Percentiles rank a stretch among this genome's conserved stretches.
Conservation (phyloP, 805 yeast species). For the Lachancea waltii region DNA sequence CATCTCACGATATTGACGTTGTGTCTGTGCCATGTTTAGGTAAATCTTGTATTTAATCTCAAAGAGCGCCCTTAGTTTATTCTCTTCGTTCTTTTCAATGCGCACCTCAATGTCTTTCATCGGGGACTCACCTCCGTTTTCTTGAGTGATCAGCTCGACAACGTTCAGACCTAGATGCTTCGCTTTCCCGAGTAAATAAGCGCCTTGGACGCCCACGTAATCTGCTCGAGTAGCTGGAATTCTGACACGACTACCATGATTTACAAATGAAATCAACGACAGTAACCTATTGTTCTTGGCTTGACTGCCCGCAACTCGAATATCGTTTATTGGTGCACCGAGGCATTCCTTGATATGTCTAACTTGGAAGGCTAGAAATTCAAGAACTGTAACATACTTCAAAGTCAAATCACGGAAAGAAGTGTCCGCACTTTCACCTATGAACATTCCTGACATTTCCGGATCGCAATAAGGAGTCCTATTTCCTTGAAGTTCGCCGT, state of each 20-base stretch:
- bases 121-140: background rate
- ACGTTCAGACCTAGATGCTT: slow-evolving; percentile 4
- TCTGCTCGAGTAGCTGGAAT: slow-evolving; percentile 13
- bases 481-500: slow-evolving; percentile 55
- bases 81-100: background rate
- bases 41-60: slow-evolving; percentile 21
- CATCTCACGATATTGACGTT: slow-evolving; percentile 26
- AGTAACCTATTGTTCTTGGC: slow-evolving; percentile 41
- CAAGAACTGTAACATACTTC: slow-evolving; percentile 42
- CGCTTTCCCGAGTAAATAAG: slow-evolving; percentile 19
- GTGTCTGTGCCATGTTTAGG: slow-evolving; percentile 34
- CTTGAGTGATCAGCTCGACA: slow-evolving; percentile 6
- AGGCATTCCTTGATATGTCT: slow-evolving; percentile 35
- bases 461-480: slow-evolving; percentile 51
- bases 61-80: slow-evolving; percentile 12
- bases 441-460: slow-evolving; percentile 41
- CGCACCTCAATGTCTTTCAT: background rate
- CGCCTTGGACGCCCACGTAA: slow-evolving; percentile 22
- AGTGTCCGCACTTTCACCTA: slow-evolving; percentile 40
- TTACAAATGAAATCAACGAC: slow-evolving; percentile 27
- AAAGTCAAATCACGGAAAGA: slow-evolving; percentile 33
- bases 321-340: slow-evolving; percentile 23
- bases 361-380: slow-evolving; percentile 48
- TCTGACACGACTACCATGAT: slow-evolving; percentile 9
- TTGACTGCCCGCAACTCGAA: slow-evolving; percentile 50